Conservation (phyloP, 139 green algal genomes). For the Chlamydomonas incerta region DNA sequence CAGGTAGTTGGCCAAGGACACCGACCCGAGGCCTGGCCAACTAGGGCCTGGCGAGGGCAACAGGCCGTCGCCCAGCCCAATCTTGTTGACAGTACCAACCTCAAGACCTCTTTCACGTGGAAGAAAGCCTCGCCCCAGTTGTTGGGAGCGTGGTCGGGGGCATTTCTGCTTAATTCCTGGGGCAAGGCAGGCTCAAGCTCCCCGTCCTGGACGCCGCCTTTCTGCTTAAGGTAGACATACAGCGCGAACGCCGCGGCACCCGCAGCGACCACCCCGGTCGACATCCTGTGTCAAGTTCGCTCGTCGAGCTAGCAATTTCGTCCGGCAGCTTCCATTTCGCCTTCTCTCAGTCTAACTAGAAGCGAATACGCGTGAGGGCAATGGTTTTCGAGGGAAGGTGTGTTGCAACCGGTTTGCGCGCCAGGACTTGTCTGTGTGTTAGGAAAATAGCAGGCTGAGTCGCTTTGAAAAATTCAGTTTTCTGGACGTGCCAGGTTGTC, state of each 20-base stretch:
- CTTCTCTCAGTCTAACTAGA: too few species aligned
- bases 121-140: slow-evolving; percentile 81
- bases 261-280: slow-evolving; percentile 41
- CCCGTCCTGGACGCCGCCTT: slow-evolving; percentile 20
- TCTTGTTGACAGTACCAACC: slow-evolving; percentile 47
- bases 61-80: too few species aligned
- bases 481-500: too few species aligned
- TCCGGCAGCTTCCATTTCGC: too few species aligned
- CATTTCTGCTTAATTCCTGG: slow-evolving; percentile 35
- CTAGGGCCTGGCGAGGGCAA: neutral
- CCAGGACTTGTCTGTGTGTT: too few species aligned
- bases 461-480: too few species aligned
- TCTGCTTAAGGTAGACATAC: slow-evolving; percentile 49
- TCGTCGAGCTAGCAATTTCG: too few species aligned
- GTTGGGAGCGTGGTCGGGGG: slow-evolving; percentile 66
- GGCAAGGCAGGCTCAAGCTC: neutral
- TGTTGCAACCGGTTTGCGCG: too few species aligned
- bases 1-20: neutral
- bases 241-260: slow-evolving; percentile 51
- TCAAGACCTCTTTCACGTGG: slow-evolving; percentile 80
- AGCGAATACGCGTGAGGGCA: too few species aligned
- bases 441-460: too few species aligned
- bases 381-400: too few species aligned
- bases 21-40: neutral
- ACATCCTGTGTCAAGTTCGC: slow-evolving; percentile 11